phyloP scores from a whole-genome alignment of 176 grass and related monocot species.

The Phoenix dactylifera region DNA sequence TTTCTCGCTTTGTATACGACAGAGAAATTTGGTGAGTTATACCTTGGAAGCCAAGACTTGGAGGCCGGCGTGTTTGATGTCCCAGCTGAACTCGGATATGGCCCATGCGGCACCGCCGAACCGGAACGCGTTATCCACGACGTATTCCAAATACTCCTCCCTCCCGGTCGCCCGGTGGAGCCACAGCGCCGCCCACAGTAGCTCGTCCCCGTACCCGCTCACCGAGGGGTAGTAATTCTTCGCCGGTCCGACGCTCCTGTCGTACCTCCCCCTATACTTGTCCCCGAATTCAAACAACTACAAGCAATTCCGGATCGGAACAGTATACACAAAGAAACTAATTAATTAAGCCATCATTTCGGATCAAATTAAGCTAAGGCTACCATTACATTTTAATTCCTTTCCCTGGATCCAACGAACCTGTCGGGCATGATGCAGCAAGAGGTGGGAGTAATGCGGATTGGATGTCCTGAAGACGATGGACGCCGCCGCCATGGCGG shows the following conservation, averaged over 20 bases:
- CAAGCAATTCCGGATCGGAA: no score
- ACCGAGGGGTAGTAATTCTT: constrained; percentile 69
- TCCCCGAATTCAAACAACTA: constrained; percentile 83
- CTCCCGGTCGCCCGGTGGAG: constrained; percentile 55
- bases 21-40: no score
- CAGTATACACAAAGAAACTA: no score
- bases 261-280: constrained; percentile 49
- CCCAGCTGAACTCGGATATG: constrained; percentile 97
- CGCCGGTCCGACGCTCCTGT: constrained; percentile 48
- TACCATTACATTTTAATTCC: no score
- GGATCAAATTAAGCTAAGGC: no score
- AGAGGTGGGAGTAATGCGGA: constrained; percentile 53
- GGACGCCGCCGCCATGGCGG: constrained; percentile 75
- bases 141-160: constrained; percentile 45
- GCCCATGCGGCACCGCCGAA: constrained; percentile 77
- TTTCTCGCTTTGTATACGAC: no score
- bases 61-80: constrained; percentile 86
- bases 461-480: constrained; percentile 51
- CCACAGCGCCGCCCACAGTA: constrained; percentile 93
- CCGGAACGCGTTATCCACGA: constrained; percentile 41
- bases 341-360: no score
- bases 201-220: constrained; percentile 82
- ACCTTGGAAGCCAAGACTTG: constrained; percentile 55
- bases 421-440: constrained; percentile 75
- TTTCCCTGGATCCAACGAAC: constrained; percentile 4